phyloP scores from a whole-genome alignment of 2,329 filamentous ascomycete genomes.

The Dichotomopilus funicola region DNA sequence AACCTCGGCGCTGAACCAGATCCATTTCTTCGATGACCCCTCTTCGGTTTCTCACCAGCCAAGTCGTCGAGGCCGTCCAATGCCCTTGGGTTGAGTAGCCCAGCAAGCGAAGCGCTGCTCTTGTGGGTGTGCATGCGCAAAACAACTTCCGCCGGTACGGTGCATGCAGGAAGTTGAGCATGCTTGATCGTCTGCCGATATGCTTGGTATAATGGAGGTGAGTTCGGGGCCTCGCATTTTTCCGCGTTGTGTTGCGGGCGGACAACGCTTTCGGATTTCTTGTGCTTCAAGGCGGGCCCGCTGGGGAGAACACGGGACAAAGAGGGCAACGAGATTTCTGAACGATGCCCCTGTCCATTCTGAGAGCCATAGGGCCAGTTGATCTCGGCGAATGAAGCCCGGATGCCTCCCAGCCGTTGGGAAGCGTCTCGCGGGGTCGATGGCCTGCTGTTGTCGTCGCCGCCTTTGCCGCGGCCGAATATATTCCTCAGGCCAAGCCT shows the following conservation, averaged over 20 bases:
- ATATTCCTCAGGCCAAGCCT: constrained; percentile 45
- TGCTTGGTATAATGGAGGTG: constrained; percentile 77
- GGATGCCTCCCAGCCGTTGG: constrained; percentile 33
- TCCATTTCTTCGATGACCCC: constrained; percentile 40
- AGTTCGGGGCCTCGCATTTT: constrained; percentile 47
- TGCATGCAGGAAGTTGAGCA: constrained; percentile 60
- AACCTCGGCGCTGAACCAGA: constrained; percentile 40
- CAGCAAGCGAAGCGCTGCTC: constrained; percentile 33
- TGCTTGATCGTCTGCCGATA: constrained; percentile 79
- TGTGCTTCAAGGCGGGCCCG: constrained; percentile 22
- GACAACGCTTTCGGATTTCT: constrained; percentile 23
- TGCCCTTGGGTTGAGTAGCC: constrained; percentile 28
- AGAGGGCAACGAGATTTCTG: constrained; percentile 31
- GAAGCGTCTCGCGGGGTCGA: constrained; percentile 22
- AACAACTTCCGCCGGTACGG: constrained; percentile 61
- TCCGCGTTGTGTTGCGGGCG: constrained; percentile 18
- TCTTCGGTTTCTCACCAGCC: constrained; percentile 35
- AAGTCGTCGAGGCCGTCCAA: constrained; percentile 26
- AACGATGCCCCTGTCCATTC: constrained; percentile 25
- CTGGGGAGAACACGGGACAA: constrained; percentile 6
- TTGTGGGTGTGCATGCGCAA: constrained; percentile 54
- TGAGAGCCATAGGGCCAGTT: constrained; percentile 37
- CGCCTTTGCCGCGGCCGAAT: constrained; percentile 41
- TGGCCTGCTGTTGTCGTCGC: constrained; percentile 29
- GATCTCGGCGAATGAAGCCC: constrained; percentile 42